Evolutionary conservation across 1,284 basidiomycete genomes (phyloP).

Genomic region (Thelephora terrestris): DNA sequence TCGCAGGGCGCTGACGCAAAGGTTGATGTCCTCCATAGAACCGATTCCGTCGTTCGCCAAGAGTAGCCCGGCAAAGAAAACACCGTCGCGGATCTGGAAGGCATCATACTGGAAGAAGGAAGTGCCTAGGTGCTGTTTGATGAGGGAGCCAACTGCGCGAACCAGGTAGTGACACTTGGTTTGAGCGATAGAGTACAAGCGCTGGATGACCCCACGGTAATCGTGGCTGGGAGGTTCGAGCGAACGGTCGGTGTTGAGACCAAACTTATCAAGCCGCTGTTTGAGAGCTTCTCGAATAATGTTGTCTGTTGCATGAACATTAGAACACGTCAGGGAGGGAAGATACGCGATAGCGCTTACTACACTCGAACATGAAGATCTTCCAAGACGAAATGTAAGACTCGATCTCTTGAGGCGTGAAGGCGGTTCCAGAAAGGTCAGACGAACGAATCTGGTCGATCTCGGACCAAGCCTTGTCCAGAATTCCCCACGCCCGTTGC

Average conservation of each 20-base stretch:
- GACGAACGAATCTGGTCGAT: slow-evolving; percentile 52
- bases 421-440: slow-evolving; percentile 24
- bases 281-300: slow-evolving; percentile 56
- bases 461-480: slow-evolving; percentile 74
- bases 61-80: slow-evolving; percentile 69
- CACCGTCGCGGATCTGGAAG: slow-evolving; percentile 68
- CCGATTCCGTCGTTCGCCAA: slow-evolving; percentile 46
- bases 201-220: slow-evolving; percentile 26
- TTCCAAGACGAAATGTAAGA: slow-evolving; percentile 40
- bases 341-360: slow-evolving; percentile 34
- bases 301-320: slow-evolving; percentile 37
- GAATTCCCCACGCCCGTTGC: slow-evolving; percentile 67
- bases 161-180: slow-evolving; percentile 41
- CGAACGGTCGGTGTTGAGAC: slow-evolving; percentile 16
- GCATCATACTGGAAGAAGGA: slow-evolving; percentile 75
- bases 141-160: slow-evolving; percentile 45
- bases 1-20: slow-evolving; percentile 62
- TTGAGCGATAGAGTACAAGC: slow-evolving; percentile 45
- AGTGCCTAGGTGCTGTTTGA: slow-evolving; percentile 46
- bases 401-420: slow-evolving; percentile 49
- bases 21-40: slow-evolving; percentile 56
- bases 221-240: slow-evolving; percentile 14
- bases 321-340: slow-evolving; percentile 6
- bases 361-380: slow-evolving; percentile 73
- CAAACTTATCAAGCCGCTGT: slow-evolving; percentile 30